A percentile compares a stretch with the other conserved stretches of the same genome.
phyloP scores from a whole-genome alignment of 2,329 filamentous ascomycete genomes.

The Fusarium citri region DNA sequence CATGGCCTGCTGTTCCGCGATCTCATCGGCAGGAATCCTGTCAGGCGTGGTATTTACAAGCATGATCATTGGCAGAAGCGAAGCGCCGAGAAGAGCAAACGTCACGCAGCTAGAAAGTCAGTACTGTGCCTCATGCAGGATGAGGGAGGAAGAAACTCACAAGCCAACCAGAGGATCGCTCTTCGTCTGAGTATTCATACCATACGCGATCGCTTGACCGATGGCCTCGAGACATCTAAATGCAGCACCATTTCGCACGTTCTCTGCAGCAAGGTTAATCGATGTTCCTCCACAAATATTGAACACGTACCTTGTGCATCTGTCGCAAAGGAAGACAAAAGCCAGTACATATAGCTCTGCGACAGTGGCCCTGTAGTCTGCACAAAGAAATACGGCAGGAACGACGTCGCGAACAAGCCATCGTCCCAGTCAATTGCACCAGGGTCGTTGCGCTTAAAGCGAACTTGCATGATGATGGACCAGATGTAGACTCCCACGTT shows the following conservation, averaged over 20 bases:
- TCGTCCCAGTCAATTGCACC: conserved; percentile 19
- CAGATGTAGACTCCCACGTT: conserved; percentile 16
- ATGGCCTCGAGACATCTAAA: conserved; percentile 14
- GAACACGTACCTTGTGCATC: conserved; percentile 3
- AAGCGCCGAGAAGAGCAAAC: not conserved
- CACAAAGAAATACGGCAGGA: conserved; percentile 17
- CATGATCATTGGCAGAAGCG: conserved; percentile 21
- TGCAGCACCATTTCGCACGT: conserved; percentile 11
- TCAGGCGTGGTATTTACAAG: conserved; percentile 18
- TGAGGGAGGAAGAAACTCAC: not conserved
- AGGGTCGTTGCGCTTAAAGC: not conserved
- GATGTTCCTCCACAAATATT: accelerated
- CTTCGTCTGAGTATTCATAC: conserved; percentile 22
- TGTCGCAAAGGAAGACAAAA: conserved; percentile 14
- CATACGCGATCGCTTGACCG: conserved; percentile 15
- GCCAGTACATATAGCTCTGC: conserved; percentile 22
- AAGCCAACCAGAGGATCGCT: conserved; percentile 10
- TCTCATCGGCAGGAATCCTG: conserved; percentile 18
- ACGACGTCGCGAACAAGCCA: not conserved
- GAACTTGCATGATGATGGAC: conserved; percentile 19
- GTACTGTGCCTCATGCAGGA: accelerated
- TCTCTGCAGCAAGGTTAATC: not conserved
- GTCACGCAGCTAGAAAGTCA: not conserved
- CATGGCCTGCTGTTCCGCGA: conserved; percentile 2
- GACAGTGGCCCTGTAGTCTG: conserved; percentile 15